Conservation (phyloP, 2,329 filamentous ascomycete genomes). For the Aureobasidium sp. region DNA sequence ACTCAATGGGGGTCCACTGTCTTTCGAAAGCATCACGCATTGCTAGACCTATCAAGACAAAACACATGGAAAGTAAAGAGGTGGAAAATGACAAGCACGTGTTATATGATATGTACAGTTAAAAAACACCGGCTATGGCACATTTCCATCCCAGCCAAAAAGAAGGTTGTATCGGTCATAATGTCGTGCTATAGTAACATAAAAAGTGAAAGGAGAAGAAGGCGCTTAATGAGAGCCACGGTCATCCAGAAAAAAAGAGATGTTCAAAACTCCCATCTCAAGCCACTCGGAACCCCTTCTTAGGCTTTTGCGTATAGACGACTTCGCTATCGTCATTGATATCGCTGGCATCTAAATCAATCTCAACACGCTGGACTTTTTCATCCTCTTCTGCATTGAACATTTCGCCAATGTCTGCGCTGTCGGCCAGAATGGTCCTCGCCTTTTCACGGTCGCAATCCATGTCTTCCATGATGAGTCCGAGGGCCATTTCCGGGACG, state of each 20-base stretch:
- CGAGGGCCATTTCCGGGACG: constrained; percentile 31
- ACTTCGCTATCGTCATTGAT: neutral
- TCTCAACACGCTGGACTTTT: constrained; percentile 8
- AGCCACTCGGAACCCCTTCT: neutral
- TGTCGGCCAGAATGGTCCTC: constrained; percentile 25
- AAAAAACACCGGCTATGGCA: constrained; percentile 2
- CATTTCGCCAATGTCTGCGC: constrained; percentile 28
- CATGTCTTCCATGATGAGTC: constrained; percentile 31
- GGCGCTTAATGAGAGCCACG: neutral
- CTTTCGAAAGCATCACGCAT: neutral
- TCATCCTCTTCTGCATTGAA: constrained; percentile 27
- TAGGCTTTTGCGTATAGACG: neutral
- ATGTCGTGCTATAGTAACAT: neutral
- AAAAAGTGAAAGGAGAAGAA: neutral
- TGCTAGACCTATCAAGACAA: too few relatives aligned
- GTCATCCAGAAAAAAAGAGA: neutral
- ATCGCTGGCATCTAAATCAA: neutral
- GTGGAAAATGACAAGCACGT: neutral
- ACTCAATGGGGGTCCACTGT: neutral
- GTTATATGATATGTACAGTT: neutral
- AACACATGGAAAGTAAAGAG: neutral
- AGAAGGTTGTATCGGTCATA: neutral
- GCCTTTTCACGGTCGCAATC: constrained; percentile 21
- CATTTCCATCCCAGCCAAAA: neutral
- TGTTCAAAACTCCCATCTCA: neutral